phyloP scores from a whole-genome alignment of 2,329 filamentous ascomycete genomes.

The Huntiella decipiens region DNA sequence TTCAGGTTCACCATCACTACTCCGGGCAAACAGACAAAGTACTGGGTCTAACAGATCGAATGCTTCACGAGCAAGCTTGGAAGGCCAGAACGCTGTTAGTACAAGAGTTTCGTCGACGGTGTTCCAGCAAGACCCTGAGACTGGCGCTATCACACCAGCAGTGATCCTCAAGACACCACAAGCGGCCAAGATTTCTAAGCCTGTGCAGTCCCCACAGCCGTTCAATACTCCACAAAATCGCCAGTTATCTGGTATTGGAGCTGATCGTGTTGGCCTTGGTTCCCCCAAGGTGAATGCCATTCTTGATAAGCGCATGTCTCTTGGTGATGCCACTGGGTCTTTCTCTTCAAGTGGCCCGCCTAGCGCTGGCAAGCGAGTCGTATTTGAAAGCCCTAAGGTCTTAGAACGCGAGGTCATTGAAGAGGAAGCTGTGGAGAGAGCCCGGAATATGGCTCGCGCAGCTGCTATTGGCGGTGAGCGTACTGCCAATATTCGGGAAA shows the following conservation, averaged over 20 bases:
- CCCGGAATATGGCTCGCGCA: conserved; percentile 32
- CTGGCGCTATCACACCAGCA: conserved; percentile 40
- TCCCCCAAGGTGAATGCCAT: conserved; percentile 56
- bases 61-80: background rate
- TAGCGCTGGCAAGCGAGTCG: conserved; percentile 30
- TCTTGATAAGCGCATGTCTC: conserved; percentile 50
- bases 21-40: conserved; percentile 7
- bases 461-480: conserved; percentile 34
- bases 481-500: conserved; percentile 51
- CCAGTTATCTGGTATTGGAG: conserved; percentile 46
- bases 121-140: conserved; percentile 34
- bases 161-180: conserved; percentile 27
- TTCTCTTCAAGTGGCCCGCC: background rate
- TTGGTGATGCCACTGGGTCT: conserved; percentile 32
- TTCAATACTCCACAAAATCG: conserved; percentile 29
- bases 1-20: conserved; percentile 9
- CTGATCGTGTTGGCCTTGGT: conserved; percentile 51
- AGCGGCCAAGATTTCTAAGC: no score
- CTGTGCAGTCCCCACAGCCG: no score
- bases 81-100: background rate
- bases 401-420: conserved; percentile 38
- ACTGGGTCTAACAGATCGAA: background rate
- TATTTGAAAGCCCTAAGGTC: conserved; percentile 45
- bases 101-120: conserved; percentile 15
- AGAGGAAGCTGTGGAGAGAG: conserved; percentile 42